phyloP scores from a whole-genome alignment of 805 yeast genomes.

The Wickerhamomyces pijperi region DNA sequence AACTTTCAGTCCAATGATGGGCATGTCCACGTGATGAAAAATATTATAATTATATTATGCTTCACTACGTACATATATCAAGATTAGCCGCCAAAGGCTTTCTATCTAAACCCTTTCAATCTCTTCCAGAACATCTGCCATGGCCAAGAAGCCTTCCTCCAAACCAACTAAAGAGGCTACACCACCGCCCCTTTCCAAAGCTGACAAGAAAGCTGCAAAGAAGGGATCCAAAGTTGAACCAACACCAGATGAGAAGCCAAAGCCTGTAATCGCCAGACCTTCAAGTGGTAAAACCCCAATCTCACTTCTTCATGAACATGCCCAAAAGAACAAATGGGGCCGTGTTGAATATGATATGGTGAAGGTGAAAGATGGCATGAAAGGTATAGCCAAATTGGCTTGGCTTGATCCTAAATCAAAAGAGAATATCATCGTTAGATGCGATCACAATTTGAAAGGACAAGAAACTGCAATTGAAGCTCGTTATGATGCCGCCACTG shows the following conservation, averaged over 20 bases:
- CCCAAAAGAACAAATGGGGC: constrained; percentile 85
- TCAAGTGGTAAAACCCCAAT: constrained; percentile 75
- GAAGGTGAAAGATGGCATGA: constrained; percentile 41
- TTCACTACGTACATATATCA: too few species aligned
- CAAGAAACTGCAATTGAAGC: constrained; percentile 85
- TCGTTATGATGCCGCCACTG: constrained; percentile 82
- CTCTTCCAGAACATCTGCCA: background rate
- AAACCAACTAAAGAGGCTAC: constrained; percentile 2
- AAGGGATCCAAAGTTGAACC: constrained; percentile 5
- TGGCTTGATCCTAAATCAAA: constrained; percentile 77
- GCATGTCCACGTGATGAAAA: too few species aligned
- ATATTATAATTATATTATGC: too few species aligned
- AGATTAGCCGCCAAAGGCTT: too few species aligned
- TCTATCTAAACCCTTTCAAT: too few species aligned
- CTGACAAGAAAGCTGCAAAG: constrained; percentile 4
- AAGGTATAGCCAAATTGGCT: constrained; percentile 53
- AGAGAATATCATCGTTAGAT: constrained; percentile 46
- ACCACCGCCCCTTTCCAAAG: constrained; percentile 7
- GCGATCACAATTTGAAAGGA: constrained; percentile 42
- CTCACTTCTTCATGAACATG: constrained; percentile 72
- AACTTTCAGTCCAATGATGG: too few species aligned
- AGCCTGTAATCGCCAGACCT: constrained; percentile 11
- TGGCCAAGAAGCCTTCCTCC: constrained; percentile 9
- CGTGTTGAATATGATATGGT: constrained; percentile 71
- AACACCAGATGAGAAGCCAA: constrained; percentile 2